Base-by-base conservation (phyloP, 2,329 filamentous ascomycete species). In the Periconia digitata region DNA sequence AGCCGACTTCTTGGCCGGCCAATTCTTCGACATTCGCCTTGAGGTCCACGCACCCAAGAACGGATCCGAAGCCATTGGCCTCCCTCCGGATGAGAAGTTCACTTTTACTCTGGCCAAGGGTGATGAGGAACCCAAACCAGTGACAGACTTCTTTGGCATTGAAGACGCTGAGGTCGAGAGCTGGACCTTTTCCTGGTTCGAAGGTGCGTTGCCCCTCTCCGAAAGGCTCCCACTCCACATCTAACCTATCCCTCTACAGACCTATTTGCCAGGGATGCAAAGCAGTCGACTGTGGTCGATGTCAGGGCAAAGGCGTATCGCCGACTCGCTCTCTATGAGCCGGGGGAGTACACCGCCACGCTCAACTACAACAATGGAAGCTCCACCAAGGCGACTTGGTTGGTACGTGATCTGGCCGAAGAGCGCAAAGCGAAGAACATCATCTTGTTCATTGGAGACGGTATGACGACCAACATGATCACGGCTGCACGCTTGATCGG, bases 151-250 rank as follows among this genome's bases (percentile, higher is more conserved):
- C 73, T 92, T 94, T 74, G 76, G 78, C n/a, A 64, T 87, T 29
- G 62, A 79, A 2, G 88, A 92, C 67, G 86, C 89, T 17, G 72
- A 83, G 67, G 74, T 94, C 15, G 90, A 95, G 77, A 85, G 78
- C 55, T 95, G 90, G 90, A 81, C 85, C 56, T 94, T 94, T 66
- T 79, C 79, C n/a, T 94, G 87, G 87, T 92, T 82, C 64, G 90
- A 92, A 75, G 87, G 76, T 79, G 63, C 48, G 71, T 18, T 17
- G 20, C 29, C 10, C 16, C 8, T 29, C 1, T 2, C 23, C 5
- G 15, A 41, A 15, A 16, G 2, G 7, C 21, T 35, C 21, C 3
- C n/a, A 15, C n/a, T n/a, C n/a, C n/a, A 35, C 32, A 35, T 7
- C 4, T 3, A 23, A 22, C 41, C 21, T 8, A 43, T 17, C 8